Evolutionary conservation across 352 stramenopile genomes (phyloP), one percentile per base, ranked within the genome.

Genomic region (Phytopythium mirpurense): DNA sequence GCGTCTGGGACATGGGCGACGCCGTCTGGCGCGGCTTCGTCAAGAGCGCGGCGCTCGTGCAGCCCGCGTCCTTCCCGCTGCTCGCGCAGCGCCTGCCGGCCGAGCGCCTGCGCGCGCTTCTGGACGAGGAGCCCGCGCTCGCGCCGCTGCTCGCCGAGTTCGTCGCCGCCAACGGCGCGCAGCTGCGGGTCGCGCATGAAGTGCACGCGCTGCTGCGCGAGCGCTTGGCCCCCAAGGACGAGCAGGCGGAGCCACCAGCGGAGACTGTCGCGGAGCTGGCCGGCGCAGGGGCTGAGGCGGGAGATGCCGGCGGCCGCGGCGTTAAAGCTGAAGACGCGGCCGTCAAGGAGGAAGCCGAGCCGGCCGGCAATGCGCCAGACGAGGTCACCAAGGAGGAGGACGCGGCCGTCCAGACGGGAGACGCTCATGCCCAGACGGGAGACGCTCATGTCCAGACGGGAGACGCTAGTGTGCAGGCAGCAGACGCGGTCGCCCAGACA

Each of bases 1-100:
- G 57, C 9, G 71, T 90, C 21, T 93, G 82, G 82, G 68, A 81
- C 23, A 82, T 93, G 77, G 74, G 83, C 40, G 77, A 85, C 47
- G 75, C 75, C 16, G 48, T 90, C 37, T 90, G 82, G 82, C 88
- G 84, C 37, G 82, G 80, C 15, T 93, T 90, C 40, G 68, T 93
- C 45, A 93, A 93, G 57, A 87, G 79, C 37, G 64, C 78, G 45
- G 82, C 74, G 10, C 69, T 90, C 11, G 74, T 90, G 29, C 79
- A 90, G 51, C 82, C 82, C 31, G 73, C 78, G 54, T 90, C 78
- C 44, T 86, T 90, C 49, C 63, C 71, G 5, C 45, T 90, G 48
- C 61, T 93, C n/a, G 60, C 87, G 0, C 62, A 74, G 21, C 67
- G 60, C 27, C 66, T 93, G 14, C 79, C 79, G 6, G 38, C 72